Evolutionary conservation across 106 monocot genomes (phyloP).

Genomic region (Apostasia shenzhenica): DNA sequence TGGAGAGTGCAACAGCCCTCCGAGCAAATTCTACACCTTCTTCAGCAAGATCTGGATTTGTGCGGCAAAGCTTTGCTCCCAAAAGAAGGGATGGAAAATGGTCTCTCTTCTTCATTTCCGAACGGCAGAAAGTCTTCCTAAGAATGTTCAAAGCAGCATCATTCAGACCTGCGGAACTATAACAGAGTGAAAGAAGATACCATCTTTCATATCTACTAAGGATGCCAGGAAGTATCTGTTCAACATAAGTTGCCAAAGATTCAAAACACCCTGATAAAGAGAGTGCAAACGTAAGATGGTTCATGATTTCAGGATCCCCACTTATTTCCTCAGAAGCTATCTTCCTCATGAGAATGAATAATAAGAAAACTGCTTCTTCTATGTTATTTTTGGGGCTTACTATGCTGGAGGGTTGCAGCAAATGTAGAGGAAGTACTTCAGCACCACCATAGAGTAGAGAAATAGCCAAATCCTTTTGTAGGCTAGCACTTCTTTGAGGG

Average conservation of each 20-base stretch:
- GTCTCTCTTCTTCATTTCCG: conserved; percentile 31
- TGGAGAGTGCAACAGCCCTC: conserved; percentile 30
- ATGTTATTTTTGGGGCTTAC: conserved; percentile 28
- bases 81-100: conserved; percentile 52
- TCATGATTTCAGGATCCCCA: conserved; percentile 73
- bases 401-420: conserved; percentile 24
- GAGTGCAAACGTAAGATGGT: conserved; percentile 72
- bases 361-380: conserved; percentile 74
- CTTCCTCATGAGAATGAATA: conserved; percentile 55
- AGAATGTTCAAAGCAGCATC: conserved; percentile 59
- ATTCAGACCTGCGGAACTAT: conserved; percentile 52
- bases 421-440: conserved; percentile 29
- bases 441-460: conserved; percentile 63
- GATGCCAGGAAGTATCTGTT: conserved; percentile 56
- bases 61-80: conserved; percentile 57
- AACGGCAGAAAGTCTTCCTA: conserved; percentile 32
- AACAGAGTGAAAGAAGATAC: conserved; percentile 85
- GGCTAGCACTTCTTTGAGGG: conserved; percentile 27
- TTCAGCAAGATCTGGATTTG: conserved; percentile 22
- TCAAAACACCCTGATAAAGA: conserved; percentile 47
- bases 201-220: conserved; percentile 66
- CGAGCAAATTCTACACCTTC: conserved; percentile 50
- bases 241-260: conserved; percentile 48
- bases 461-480: conserved; percentile 71
- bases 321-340: conserved; percentile 44